Evolutionary conservation across 805 yeast genomes (phyloP).

Genomic region (Debaryomyces tyrocola): DNA sequence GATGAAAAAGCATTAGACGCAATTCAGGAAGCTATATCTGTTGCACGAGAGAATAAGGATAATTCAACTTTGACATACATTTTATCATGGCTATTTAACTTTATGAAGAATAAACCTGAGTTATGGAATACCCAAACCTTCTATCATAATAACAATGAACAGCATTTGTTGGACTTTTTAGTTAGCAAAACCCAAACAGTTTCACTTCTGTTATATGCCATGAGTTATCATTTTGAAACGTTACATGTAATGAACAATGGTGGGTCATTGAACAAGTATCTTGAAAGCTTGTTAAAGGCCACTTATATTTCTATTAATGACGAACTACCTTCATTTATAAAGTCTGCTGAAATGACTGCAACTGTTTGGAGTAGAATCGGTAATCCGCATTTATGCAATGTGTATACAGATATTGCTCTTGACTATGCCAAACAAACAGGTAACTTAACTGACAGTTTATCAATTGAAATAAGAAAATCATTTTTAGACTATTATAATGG

Average conservation of each 20-base stretch:
- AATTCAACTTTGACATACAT: slow-evolving; percentile 68
- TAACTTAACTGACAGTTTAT: slow-evolving; percentile 31
- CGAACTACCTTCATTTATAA: slow-evolving; percentile 40
- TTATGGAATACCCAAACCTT: slow-evolving; percentile 46
- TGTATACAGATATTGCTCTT: slow-evolving; percentile 49
- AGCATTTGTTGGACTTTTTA: slow-evolving; percentile 65
- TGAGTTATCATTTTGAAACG: slow-evolving; percentile 67
- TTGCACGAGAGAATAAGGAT: slow-evolving; percentile 85
- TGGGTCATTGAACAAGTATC: slow-evolving; percentile 40
- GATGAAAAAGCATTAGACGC: slow-evolving; percentile 71
- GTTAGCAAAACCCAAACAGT: slow-evolving; percentile 53
- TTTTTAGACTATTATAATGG: slow-evolving; percentile 37
- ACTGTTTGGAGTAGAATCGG: slow-evolving; percentile 57
- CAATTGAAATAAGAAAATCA: slow-evolving; percentile 41
- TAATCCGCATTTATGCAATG: slow-evolving; percentile 42
- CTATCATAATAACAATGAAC: slow-evolving; percentile 49
- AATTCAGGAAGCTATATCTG: slow-evolving; percentile 82
- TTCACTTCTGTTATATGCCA: slow-evolving; percentile 50
- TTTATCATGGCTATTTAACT: slow-evolving; percentile 71
- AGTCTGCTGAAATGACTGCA: slow-evolving; percentile 46
- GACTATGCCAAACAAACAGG: slow-evolving; percentile 38
- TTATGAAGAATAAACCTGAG: slow-evolving; percentile 66
- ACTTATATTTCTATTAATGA: slow-evolving; percentile 55
- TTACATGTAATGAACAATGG: slow-evolving; percentile 54
- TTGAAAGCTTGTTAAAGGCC: slow-evolving; percentile 61